Percentiles rank a stretch among this genome's conserved stretches.
These are phyloP conservation scores for Kluyveromyces wickerhamii DNA, from an alignment of 805 yeast species.

Conservation along the genomic window DNA sequence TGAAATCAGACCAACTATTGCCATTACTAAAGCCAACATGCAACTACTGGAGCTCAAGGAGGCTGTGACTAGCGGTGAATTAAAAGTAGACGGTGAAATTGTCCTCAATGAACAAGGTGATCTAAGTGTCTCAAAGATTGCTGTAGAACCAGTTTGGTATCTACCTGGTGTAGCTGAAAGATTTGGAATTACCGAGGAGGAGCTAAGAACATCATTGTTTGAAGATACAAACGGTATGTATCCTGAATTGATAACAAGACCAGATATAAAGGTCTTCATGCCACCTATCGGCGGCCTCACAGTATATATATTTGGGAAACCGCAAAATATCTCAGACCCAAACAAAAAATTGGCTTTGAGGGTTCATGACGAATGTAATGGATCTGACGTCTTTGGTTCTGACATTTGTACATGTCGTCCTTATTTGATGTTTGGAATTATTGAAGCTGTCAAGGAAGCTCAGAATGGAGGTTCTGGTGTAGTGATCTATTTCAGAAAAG, in stretches of 20 bases:
- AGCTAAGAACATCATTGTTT: slow-evolving; percentile 51
- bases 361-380: slow-evolving; percentile 63
- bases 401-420: slow-evolving; percentile 69
- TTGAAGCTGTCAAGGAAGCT: slow-evolving; percentile 62
- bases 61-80: slow-evolving; percentile 44
- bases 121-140: slow-evolving; percentile 53
- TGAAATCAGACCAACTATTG: slow-evolving; percentile 56
- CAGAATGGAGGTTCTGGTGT: slow-evolving; percentile 59
- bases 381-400: slow-evolving; percentile 61
- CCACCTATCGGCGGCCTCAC: slow-evolving; percentile 68
- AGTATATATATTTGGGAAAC: slow-evolving; percentile 59
- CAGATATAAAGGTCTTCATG: slow-evolving; percentile 55
- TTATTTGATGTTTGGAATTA: slow-evolving; percentile 55
- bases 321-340: slow-evolving; percentile 45
- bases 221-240: slow-evolving; percentile 68
- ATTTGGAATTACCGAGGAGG: slow-evolving; percentile 47
- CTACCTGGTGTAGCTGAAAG: slow-evolving; percentile 62
- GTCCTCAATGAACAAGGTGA: slow-evolving; percentile 56
- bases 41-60: slow-evolving; percentile 51
- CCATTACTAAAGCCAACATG: slow-evolving; percentile 59
- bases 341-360: slow-evolving; percentile 46
- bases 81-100: slow-evolving; percentile 51
- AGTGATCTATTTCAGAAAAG: slow-evolving; percentile 59
- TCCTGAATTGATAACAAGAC: slow-evolving; percentile 60
- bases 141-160: slow-evolving; percentile 66